phyloP scores from a whole-genome alignment of 768 basidiomycete species.

The Cystofilobasidium ferigula region DNA sequence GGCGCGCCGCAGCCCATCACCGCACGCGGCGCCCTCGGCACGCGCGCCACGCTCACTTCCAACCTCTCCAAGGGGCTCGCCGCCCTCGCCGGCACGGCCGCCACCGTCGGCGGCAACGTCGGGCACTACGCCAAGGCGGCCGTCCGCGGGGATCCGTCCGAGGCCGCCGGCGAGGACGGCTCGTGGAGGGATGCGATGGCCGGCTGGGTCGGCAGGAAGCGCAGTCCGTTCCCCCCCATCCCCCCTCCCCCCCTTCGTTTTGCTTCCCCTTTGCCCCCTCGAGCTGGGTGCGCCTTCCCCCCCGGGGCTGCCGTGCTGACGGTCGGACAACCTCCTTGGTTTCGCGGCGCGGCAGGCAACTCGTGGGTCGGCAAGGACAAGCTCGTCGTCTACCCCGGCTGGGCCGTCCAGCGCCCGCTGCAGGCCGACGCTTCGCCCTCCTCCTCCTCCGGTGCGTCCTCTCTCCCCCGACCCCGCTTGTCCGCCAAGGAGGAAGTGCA shows the following conservation, averaged over 20 bases:
- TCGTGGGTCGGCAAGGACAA: slow-evolving; percentile 10
- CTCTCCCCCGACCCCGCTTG: too few relatives aligned
- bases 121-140: slow-evolving; percentile 3
- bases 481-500: too few relatives aligned
- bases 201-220: slow-evolving; percentile 16
- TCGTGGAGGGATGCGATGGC: not conserved
- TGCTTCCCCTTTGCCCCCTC: not conserved
- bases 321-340: not conserved
- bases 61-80: slow-evolving; percentile 13
- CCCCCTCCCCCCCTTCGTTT: too few relatives aligned
- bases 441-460: not conserved
- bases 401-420: slow-evolving; percentile 10
- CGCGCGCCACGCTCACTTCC: slow-evolving; percentile 4
- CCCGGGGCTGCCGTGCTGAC: not conserved
- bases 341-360: slow-evolving; percentile 5
- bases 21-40: not conserved
- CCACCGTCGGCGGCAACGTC: slow-evolving; percentile 16
- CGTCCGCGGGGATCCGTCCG: not conserved
- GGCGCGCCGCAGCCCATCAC: not conserved
- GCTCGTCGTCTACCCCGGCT: slow-evolving; percentile 22
- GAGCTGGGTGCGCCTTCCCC: not conserved
- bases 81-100: slow-evolving; percentile 17
- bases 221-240: not conserved
- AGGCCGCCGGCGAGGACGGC: not conserved
- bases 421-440: slow-evolving; percentile 3